Evolutionary conservation across 192 early-diverging fungal genomes (phyloP).

Genomic region (Linnemannia zychae): DNA sequence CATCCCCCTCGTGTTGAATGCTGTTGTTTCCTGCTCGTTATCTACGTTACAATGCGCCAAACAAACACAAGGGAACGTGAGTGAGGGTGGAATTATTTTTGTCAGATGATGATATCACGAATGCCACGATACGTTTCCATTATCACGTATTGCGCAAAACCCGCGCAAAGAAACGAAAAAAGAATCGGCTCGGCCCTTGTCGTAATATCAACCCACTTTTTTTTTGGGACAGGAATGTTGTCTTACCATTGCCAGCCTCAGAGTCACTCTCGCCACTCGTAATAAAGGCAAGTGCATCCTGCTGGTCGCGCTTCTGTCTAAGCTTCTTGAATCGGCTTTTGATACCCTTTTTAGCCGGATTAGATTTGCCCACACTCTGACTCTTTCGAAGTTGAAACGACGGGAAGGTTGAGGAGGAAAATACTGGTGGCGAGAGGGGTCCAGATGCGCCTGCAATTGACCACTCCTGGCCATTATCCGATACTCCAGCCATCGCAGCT

Average conservation of each 20-base stretch:
- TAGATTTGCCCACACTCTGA: conserved; percentile 20
- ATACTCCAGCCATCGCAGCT: not conserved
- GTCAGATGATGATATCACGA: not conserved
- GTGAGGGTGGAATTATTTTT: not conserved
- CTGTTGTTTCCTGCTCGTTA: conserved; percentile 17
- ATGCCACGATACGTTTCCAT: not conserved
- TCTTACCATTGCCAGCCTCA: conserved; percentile 39
- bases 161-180: not conserved
- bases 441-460: not conserved
- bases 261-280: conserved; percentile 54
- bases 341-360: conserved; percentile 33
- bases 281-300: conserved; percentile 17
- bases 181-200: not conserved
- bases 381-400: conserved; percentile 21
- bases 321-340: conserved; percentile 40
- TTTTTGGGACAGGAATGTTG: not conserved
- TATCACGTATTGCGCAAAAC: not conserved
- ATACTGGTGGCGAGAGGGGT: not conserved
- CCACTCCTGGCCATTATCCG: not conserved
- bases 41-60: not conserved
- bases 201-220: not conserved
- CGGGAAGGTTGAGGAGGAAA: not conserved
- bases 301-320: conserved; percentile 20
- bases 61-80: conserved; percentile 1
- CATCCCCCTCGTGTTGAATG: conserved; percentile 39